phyloP scores from a whole-genome alignment of 768 basidiomycete genomes.

The Leccinum obscurum region DNA sequence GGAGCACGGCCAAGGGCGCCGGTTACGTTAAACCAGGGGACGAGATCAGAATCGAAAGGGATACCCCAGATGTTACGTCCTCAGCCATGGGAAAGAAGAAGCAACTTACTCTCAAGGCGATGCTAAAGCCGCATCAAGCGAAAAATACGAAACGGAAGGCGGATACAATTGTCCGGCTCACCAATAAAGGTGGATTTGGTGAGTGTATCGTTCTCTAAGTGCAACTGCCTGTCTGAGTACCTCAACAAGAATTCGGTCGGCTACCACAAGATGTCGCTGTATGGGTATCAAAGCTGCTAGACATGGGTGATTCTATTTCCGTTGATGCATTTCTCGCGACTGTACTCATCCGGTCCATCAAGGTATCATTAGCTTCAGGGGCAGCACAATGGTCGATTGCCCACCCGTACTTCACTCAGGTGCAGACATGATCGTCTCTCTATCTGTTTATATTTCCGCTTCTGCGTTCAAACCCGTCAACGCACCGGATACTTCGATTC shows the following conservation, averaged over 20 bases:
- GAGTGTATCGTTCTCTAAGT: constrained; percentile 11
- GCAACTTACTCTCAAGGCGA: constrained; percentile 62
- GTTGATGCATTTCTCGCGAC: neutral
- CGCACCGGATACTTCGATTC: constrained; percentile 32
- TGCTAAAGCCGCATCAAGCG: constrained; percentile 58
- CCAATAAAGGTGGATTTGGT: constrained; percentile 69
- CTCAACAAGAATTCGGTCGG: constrained; percentile 69
- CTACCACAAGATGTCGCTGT: constrained; percentile 66
- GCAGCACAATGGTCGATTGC: constrained; percentile 76
- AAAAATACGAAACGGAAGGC: constrained; percentile 51
- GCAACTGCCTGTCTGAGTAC: neutral
- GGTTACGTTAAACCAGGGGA: constrained; percentile 70
- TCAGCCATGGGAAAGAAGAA: constrained; percentile 47
- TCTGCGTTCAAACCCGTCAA: constrained; percentile 62
- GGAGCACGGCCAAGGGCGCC: constrained; percentile 75
- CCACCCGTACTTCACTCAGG: constrained; percentile 71
- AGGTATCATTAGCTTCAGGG: constrained; percentile 69
- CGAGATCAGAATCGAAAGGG: constrained; percentile 56
- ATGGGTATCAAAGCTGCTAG: constrained; percentile 76
- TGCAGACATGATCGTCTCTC: constrained; percentile 71
- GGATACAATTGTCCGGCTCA: constrained; percentile 66
- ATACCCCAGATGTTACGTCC: constrained; percentile 38
- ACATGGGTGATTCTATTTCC: constrained; percentile 48
- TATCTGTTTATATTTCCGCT: constrained; percentile 67
- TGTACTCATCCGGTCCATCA: constrained; percentile 8